phyloP scores from a whole-genome alignment of 176 grass and related monocot genomes.

The Oryza australiensis region DNA sequence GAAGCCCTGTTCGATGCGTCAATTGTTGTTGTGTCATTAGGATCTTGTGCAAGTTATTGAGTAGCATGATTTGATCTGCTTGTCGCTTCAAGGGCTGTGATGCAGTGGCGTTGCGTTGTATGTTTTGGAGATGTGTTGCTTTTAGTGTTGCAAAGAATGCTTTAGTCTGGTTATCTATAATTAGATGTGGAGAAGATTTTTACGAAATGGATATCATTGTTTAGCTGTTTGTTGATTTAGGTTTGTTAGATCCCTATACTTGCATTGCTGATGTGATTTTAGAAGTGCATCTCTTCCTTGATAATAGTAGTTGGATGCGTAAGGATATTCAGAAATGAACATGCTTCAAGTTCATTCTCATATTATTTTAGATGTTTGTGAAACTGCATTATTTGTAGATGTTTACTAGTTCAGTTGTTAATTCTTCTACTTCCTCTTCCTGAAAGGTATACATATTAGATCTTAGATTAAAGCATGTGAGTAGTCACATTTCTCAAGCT shows the following conservation, averaged over 20 bases:
- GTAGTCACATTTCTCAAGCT: not conserved
- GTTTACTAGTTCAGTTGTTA: not conserved
- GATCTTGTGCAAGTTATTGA: not conserved
- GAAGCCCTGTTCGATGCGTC: not conserved
- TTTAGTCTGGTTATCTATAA: not conserved
- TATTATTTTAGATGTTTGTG: not conserved
- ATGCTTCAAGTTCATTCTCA: not conserved
- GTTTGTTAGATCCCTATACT: not conserved
- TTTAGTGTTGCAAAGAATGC: not conserved
- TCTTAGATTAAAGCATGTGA: not conserved
- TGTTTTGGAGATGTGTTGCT: not conserved
- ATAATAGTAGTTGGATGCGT: not conserved
- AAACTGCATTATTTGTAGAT: not conserved
- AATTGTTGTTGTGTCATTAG: not conserved
- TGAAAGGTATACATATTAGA: no score
- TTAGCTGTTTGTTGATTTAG: not conserved
- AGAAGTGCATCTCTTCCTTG: not conserved
- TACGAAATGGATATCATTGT: not conserved
- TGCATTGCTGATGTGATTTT: not conserved
- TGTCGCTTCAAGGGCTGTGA: no score
- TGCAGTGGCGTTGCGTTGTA: no score
- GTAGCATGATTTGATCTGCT: not conserved
- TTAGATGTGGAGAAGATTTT: not conserved
- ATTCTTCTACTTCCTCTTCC: not conserved
- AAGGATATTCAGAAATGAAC: not conserved